A percentile compares a stretch with the other conserved stretches of the same genome.
These are phyloP conservation scores for Anethum foeniculum DNA, from an alignment of 140 eudicot species.

Conservation along the genomic window DNA sequence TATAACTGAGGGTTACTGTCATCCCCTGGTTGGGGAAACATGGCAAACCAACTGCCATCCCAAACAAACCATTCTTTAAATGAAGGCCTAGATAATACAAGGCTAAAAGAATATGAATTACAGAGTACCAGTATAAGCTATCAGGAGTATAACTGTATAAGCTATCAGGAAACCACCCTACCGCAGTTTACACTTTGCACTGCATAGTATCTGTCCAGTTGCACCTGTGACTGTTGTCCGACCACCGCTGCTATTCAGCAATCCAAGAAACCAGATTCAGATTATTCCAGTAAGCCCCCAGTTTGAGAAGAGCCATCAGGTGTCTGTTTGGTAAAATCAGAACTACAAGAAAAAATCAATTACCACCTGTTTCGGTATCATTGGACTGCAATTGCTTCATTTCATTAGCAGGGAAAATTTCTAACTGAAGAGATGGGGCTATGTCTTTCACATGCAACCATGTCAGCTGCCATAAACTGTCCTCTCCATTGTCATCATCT, in stretches of 20 bases:
- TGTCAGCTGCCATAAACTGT: slow-evolving; percentile 89
- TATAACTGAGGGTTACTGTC: neutral
- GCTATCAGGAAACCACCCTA: neutral
- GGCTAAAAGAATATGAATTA: neutral
- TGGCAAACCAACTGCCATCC: neutral
- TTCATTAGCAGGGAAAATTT: slow-evolving; percentile 52
- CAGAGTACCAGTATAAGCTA: neutral
- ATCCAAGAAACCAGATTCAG: neutral
- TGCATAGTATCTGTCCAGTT: neutral
- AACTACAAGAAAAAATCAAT: neutral
- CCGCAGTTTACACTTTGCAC: neutral
- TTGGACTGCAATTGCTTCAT: slow-evolving; percentile 15
- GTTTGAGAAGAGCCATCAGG: neutral
- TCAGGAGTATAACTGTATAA: neutral
- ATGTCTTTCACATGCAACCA: slow-evolving; percentile 85
- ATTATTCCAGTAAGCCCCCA: neutral
- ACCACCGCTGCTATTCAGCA: neutral
- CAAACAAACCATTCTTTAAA: neutral
- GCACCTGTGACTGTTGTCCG: neutral
- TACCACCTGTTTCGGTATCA: neutral
- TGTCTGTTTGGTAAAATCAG: neutral
- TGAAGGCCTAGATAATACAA: neutral
- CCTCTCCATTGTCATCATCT: slow-evolving; percentile 81
- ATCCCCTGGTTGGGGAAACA: neutral
- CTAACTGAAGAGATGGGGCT: slow-evolving; percentile 57